Conservation (phyloP, 1,139 yeast species). For the Yamadazyma sp. region DNA sequence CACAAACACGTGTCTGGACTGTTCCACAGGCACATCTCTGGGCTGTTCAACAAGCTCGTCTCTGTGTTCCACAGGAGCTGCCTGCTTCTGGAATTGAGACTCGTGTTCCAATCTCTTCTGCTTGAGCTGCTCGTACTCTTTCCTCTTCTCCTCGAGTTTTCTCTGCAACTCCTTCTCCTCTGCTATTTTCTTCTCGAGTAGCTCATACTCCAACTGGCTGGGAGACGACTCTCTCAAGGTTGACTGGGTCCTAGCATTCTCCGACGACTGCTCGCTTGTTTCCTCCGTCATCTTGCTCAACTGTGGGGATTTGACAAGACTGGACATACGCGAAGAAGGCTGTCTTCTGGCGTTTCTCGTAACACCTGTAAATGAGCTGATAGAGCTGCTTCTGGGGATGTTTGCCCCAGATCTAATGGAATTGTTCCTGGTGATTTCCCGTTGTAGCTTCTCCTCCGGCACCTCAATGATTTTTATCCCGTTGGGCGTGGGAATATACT, state of each 20-base stretch:
- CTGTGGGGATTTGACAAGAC: constrained; percentile 13
- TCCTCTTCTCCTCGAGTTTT: constrained; percentile 30
- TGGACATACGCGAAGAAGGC: constrained; percentile 20
- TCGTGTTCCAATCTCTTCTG: constrained; percentile 10
- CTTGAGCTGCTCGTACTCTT: constrained; percentile 32
- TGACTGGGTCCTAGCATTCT: not conserved
- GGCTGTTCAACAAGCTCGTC: too few relatives aligned
- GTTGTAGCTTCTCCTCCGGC: constrained; percentile 37
- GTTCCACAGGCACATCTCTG: too few relatives aligned
- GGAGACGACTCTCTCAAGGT: constrained; percentile 4
- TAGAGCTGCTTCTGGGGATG: constrained; percentile 26
- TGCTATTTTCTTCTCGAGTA: constrained; percentile 28
- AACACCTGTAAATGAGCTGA: constrained; percentile 14
- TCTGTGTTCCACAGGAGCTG: too few relatives aligned
- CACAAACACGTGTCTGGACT: too few relatives aligned
- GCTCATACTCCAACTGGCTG: constrained; percentile 13
- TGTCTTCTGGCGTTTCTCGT: constrained; percentile 11
- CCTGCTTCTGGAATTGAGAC: constrained; percentile 4
- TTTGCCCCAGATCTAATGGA: constrained; percentile 37
- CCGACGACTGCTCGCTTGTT: constrained; percentile 1
- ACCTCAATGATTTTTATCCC: constrained; percentile 51
- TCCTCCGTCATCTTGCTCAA: constrained; percentile 12
- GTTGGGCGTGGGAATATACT: constrained; percentile 48
- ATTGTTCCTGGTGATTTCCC: constrained; percentile 43
- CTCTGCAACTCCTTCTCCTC: constrained; percentile 31